phyloP scores from a whole-genome alignment of 2,329 filamentous ascomycete species.

The Nannizziopsis barbatae region DNA sequence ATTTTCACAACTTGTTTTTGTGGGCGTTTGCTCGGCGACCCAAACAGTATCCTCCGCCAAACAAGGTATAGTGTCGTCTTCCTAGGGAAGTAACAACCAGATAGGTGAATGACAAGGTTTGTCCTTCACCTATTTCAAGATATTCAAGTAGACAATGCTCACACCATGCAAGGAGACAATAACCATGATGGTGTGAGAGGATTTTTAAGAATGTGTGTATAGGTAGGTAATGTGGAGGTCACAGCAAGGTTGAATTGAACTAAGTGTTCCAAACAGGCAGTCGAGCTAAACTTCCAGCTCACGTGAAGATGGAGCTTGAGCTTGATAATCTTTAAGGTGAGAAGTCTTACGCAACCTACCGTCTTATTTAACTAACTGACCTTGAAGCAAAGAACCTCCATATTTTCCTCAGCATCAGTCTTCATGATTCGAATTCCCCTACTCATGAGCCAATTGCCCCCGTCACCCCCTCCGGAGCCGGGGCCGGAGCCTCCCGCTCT shows the following conservation, averaged over 20 bases:
- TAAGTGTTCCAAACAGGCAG: not conserved
- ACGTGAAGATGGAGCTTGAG: slow-evolving; percentile 4
- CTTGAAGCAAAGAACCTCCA: not conserved
- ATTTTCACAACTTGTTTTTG: slow-evolving; percentile 19
- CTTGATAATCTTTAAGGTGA: no score
- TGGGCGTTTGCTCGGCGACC: slow-evolving; percentile 9
- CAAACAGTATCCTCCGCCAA: slow-evolving; percentile 1
- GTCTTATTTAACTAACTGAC: not conserved
- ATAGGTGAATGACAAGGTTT: no score
- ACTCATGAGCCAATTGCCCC: slow-evolving; percentile 24
- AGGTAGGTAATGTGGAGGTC: not conserved
- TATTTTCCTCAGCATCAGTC: not conserved
- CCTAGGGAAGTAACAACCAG: not conserved
- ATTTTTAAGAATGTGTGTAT: no score
- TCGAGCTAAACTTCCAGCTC: slow-evolving; percentile 1
- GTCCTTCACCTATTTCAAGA: no score
- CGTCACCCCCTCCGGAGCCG: slow-evolving; percentile 29
- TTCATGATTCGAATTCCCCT: not conserved
- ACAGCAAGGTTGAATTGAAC: not conserved
- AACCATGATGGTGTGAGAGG: not conserved
- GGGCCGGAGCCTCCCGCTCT: slow-evolving; percentile 18
- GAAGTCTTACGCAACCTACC: not conserved
- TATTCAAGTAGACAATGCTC: not conserved
- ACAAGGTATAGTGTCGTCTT: slow-evolving; percentile 4
- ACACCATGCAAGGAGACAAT: not conserved